These are phyloP conservation scores for Tuber calosporum DNA, from an alignment of 495 filamentous ascomycete species.

Conservation along the genomic window DNA sequence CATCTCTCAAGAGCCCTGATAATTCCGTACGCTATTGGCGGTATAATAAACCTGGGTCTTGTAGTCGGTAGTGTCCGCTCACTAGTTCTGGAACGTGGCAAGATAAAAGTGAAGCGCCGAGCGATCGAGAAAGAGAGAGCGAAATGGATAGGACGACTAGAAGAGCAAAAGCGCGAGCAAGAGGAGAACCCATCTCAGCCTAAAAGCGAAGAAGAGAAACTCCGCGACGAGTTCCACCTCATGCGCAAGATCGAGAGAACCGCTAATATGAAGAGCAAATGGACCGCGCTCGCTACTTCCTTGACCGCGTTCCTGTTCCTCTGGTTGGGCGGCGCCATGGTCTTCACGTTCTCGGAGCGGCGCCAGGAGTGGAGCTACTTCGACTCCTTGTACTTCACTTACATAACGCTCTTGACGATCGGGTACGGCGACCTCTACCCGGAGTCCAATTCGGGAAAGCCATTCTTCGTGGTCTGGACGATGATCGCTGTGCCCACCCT, in stretches of 20 bases:
- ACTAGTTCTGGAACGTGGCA: conserved; percentile 70
- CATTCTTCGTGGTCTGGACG: conserved; percentile 88
- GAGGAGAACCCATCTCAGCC: conserved; percentile 7
- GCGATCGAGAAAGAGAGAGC: conserved; percentile 63
- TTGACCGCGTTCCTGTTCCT: conserved; percentile 58
- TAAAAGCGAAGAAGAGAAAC: conserved; percentile 52
- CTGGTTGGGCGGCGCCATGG: conserved; percentile 70
- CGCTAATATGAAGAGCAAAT: conserved; percentile 57
- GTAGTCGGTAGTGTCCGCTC: conserved; percentile 75
- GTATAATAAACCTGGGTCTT: conserved; percentile 75
- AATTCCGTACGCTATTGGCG: conserved; percentile 72
- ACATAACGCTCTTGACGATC: conserved; percentile 70
- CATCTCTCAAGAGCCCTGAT: conserved; percentile 57
- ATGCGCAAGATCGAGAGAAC: conserved; percentile 73
- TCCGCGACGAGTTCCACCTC: conserved; percentile 68
- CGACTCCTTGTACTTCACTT: conserved; percentile 69
- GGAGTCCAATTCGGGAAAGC: conserved; percentile 60
- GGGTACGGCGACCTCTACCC: conserved; percentile 76
- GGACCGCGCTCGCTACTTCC: conserved; percentile 61
- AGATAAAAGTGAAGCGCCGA: conserved; percentile 59
- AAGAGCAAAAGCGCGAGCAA: conserved; percentile 47
- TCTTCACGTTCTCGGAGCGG: conserved; percentile 57
- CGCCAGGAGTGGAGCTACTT: conserved; percentile 71
- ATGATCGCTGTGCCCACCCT: conserved; percentile 73
- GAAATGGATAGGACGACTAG: conserved; percentile 50